Evolutionary conservation across 352 stramenopile species (phyloP), one percentile per base, ranked within the genome.

Genomic region (Vaucheria bursata): DNA sequence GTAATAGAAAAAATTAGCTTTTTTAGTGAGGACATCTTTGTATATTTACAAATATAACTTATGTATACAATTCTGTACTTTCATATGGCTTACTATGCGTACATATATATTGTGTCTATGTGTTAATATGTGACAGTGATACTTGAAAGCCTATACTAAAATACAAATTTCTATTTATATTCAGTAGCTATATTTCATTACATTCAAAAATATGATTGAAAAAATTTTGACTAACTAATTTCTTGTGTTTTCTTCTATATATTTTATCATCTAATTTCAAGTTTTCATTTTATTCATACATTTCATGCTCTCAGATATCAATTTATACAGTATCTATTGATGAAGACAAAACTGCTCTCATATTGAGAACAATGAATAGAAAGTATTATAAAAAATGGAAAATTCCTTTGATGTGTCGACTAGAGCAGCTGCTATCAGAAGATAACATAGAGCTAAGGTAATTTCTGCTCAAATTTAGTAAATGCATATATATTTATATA

Each of bases 311-410:
- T n/a, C n/a, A 68, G 53, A 34, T 2, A 7, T 68, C 53, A 2
- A 68, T 34, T 8, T 68, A 68, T 34, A 68, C 31, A 31, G 53
- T 68, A 2, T 37, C 53, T 2, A 2, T 68, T 2, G 8, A 2
- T 2, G 53, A 68, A 2, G 53, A 68, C 2, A 7, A 2, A 2
- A 31, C 6, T 7, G 2, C 34, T 31, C 53, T 68, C 31, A 34
- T 68, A 2, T 34, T 68, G 53, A 31, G 53, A 34, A 68, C 53
- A 31, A 68, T 34, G 2, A 68, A 68, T 34, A 68, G 8, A 7
- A 68, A 68, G 53, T 68, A 37, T 34, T 68, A 37, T 34, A 68
- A 68, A 68, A 31, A 34, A 2, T 68, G 53, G 53, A 2, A 2
- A 2, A 34, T 68, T 68, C 53, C 53, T 7, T 7, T 2, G 2